phyloP scores from a whole-genome alignment of 2,329 filamentous ascomycete species.

The Aureobasidium sp. region DNA sequence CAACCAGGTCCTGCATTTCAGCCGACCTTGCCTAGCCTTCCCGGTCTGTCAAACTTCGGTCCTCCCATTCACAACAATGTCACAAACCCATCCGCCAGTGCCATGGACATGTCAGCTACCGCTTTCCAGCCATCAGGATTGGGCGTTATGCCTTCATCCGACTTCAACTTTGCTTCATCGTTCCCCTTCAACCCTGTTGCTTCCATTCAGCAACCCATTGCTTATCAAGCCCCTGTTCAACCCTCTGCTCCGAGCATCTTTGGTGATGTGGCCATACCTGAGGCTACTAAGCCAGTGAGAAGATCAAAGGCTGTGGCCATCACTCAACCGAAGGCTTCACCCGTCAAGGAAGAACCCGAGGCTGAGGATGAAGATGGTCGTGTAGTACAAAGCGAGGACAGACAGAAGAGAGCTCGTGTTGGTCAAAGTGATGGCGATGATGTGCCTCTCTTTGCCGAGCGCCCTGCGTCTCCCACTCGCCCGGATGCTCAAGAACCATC shows the following conservation, averaged over 20 bases:
- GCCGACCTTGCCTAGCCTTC: slow-evolving; percentile 21
- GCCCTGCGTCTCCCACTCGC: slow-evolving; percentile 17
- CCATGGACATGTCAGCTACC: slow-evolving; percentile 53
- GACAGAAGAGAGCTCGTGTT: slow-evolving; percentile 64
- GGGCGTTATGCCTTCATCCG: slow-evolving; percentile 21
- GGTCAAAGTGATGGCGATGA: slow-evolving; percentile 60
- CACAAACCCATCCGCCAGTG: slow-evolving; percentile 24
- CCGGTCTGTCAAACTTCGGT: neutral
- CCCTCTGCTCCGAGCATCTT: slow-evolving; percentile 27
- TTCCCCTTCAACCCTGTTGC: slow-evolving; percentile 25
- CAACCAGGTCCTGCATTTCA: slow-evolving; percentile 45
- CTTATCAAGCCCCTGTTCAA: slow-evolving; percentile 30
- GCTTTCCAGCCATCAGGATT: slow-evolving; percentile 28
- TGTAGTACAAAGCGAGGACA: slow-evolving; percentile 54
- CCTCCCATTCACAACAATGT: slow-evolving; percentile 17
- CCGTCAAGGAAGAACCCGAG: slow-evolving; percentile 23
- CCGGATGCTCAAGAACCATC: neutral
- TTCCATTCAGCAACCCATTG: slow-evolving; percentile 18
- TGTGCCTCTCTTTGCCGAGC: slow-evolving; percentile 63
- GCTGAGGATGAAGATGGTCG: slow-evolving; percentile 54
- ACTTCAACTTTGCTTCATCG: slow-evolving; percentile 30
- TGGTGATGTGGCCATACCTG: slow-evolving; percentile 50
- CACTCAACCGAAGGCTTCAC: slow-evolving; percentile 38
- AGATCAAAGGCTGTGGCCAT: slow-evolving; percentile 81
- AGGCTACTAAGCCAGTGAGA: slow-evolving; percentile 58